A percentile compares a stretch with the other conserved stretches of the same genome.
These are phyloP conservation scores for Mortierella alpina DNA, from an alignment of 192 early-diverging fungal species.

Conservation along the genomic window DNA sequence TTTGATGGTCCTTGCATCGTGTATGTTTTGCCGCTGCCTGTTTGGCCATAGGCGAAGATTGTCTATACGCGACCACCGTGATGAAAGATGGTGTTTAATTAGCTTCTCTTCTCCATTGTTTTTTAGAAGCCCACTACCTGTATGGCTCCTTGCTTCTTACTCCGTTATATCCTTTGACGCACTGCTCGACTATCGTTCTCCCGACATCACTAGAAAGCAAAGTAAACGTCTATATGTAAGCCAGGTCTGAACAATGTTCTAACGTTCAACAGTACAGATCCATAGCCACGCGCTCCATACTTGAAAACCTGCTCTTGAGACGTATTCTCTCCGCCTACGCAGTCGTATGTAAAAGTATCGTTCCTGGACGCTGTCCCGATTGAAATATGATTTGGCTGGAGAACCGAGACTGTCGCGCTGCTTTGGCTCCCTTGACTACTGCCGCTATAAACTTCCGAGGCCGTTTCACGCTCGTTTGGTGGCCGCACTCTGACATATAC, in stretches of 20 bases:
- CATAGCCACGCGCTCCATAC: constrained; percentile 7
- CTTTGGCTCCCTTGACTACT: constrained; percentile 26
- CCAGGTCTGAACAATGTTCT: too few relatives aligned
- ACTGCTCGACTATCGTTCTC: constrained; percentile 70
- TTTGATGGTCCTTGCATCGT: constrained; percentile 87
- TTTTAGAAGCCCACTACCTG: background rate
- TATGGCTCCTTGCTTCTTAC: constrained; percentile 9
- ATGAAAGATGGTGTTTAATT: background rate
- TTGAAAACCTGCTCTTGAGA: constrained; percentile 61
- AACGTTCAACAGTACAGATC: too few relatives aligned
- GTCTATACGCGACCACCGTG: constrained; percentile 40
- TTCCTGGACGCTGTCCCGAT: constrained; percentile 62
- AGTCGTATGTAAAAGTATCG: constrained; percentile 76
- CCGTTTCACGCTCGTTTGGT: constrained; percentile 42
- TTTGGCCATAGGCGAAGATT: constrained; percentile 82
- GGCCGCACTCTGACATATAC: constrained; percentile 49
- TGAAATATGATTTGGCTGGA: constrained; percentile 40
- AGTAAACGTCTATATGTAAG: background rate
- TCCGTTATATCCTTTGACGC: constrained; percentile 78
- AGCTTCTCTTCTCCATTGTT: background rate
- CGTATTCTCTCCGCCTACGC: constrained; percentile 66
- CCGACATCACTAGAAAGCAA: constrained; percentile 58
- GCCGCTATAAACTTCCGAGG: constrained; percentile 13
- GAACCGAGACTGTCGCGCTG: constrained; percentile 11
- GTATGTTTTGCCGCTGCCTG: constrained; percentile 80